These are phyloP conservation scores for Blastobotrys elegans DNA, from an alignment of 1,139 yeast species.

Conservation along the genomic window DNA sequence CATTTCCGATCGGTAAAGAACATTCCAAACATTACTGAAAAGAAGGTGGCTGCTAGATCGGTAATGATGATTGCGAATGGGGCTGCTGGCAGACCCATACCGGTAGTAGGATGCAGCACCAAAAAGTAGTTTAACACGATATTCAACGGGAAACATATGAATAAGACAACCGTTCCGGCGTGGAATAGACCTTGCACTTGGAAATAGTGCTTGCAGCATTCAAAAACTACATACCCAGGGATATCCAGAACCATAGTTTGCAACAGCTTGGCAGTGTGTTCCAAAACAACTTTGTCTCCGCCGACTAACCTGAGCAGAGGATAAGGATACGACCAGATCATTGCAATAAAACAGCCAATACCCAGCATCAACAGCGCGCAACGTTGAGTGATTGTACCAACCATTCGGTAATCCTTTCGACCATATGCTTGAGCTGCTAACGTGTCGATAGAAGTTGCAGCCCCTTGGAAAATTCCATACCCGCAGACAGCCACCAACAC, in stretches of 20 bases:
- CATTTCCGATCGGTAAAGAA: constrained; percentile 62
- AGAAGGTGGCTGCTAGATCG: constrained; percentile 56
- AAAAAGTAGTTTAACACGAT: constrained; percentile 62
- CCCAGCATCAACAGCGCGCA: constrained; percentile 49
- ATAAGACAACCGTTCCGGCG: constrained; percentile 75
- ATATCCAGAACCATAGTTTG: constrained; percentile 68
- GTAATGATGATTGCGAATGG: constrained; percentile 60
- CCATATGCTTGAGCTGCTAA: constrained; percentile 66
- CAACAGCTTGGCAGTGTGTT: constrained; percentile 59
- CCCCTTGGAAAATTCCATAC: constrained; percentile 80
- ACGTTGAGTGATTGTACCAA: constrained; percentile 54
- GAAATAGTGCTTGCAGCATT: constrained; percentile 71
- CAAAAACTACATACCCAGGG: constrained; percentile 81
- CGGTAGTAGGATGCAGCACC: constrained; percentile 66
- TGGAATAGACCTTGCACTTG: constrained; percentile 93
- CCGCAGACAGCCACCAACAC: constrained; percentile 81
- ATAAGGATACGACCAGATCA: constrained; percentile 58
- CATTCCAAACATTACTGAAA: constrained; percentile 48
- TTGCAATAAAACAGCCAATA: constrained; percentile 44
- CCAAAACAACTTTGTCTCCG: constrained; percentile 53
- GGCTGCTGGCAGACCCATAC: constrained; percentile 61
- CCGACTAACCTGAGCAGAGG: constrained; percentile 48
- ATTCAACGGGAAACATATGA: constrained; percentile 77
- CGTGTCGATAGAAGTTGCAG: constrained; percentile 82
- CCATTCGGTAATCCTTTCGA: constrained; percentile 46